A percentile compares a stretch with the other conserved stretches of the same genome.
Evolutionary conservation across 2,329 filamentous ascomycete species (phyloP).

Genomic region (Penicillium sp.): DNA sequence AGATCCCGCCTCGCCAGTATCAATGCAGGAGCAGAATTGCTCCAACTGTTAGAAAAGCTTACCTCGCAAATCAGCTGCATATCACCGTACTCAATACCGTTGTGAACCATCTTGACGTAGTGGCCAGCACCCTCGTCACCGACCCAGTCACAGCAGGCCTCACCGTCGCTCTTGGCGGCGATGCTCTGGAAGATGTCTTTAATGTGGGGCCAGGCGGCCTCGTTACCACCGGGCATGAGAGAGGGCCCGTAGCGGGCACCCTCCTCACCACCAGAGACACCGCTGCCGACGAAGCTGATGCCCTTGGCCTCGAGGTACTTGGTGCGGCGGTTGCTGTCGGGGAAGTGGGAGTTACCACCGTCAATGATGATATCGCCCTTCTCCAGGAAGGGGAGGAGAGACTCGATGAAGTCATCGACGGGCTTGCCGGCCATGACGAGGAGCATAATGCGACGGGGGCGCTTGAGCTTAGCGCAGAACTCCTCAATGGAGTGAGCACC

Average conservation of each 20-base stretch:
- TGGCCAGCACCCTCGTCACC: slow-evolving; percentile 99
- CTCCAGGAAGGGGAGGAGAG: slow-evolving; percentile 81
- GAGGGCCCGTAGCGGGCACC: slow-evolving; percentile 97
- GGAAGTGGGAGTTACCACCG: slow-evolving; percentile 98
- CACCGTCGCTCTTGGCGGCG: slow-evolving; percentile 93
- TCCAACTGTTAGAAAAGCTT: slow-evolving; percentile 4
- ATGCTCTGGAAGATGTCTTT: slow-evolving; percentile 99
- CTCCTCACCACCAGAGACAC: slow-evolving; percentile 99
- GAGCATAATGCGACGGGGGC: slow-evolving; percentile 94
- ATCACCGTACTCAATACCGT: slow-evolving; percentile 99
- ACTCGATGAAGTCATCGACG: slow-evolving; percentile 98
- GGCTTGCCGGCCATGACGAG: slow-evolving; percentile 98
- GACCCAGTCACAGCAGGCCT: slow-evolving; percentile 99
- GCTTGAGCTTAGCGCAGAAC: slow-evolving; percentile 96
- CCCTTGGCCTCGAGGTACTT: slow-evolving; percentile 85
- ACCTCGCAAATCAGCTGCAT: slow-evolving; percentile 99
- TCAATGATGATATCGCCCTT: slow-evolving; percentile 98
- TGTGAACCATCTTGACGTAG: slow-evolving; percentile 99
- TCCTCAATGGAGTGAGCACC: slow-evolving; percentile 94
- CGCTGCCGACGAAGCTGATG: slow-evolving; percentile 92
- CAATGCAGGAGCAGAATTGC: not conserved
- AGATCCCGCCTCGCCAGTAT: not conserved
- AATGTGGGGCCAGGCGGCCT: slow-evolving; percentile 96
- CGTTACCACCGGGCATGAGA: slow-evolving; percentile 98
- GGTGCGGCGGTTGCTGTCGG: slow-evolving; percentile 96